Evolutionary conservation across 352 stramenopile genomes (phyloP).

Genomic region (Phytophthora sojae): DNA sequence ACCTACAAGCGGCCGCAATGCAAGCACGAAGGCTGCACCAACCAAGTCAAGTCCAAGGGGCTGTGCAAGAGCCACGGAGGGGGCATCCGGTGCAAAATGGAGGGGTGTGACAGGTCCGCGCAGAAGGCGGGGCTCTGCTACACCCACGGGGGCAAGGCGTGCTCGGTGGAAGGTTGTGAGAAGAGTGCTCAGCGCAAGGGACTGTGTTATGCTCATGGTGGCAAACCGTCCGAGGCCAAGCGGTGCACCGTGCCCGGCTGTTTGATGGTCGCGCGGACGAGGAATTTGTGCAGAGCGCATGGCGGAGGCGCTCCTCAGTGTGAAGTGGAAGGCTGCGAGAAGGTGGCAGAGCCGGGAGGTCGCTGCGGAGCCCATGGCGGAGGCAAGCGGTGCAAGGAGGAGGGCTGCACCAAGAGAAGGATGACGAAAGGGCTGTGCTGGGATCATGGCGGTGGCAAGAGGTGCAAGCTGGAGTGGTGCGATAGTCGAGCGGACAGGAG

Average conservation of each 20-base stretch:
- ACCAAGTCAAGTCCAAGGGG: slow-evolving; percentile 37
- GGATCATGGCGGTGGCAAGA: slow-evolving; percentile 22
- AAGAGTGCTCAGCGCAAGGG: slow-evolving; percentile 23
- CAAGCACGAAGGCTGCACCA: slow-evolving; percentile 27
- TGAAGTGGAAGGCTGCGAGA: slow-evolving; percentile 25
- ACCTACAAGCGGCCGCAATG: slow-evolving; percentile 22
- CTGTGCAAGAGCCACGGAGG: slow-evolving; percentile 38
- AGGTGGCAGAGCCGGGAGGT: slow-evolving; percentile 29
- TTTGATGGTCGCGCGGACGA: slow-evolving; percentile 28
- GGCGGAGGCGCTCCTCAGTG: slow-evolving; percentile 23
- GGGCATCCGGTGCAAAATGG: slow-evolving; percentile 31
- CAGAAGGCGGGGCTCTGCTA: slow-evolving; percentile 32
- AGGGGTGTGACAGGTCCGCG: slow-evolving; percentile 25
- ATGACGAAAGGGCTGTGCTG: slow-evolving; percentile 19
- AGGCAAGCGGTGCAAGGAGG: slow-evolving; percentile 24
- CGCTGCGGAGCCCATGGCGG: slow-evolving; percentile 28
- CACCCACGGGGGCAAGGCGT: slow-evolving; percentile 29
- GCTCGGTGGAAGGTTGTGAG: slow-evolving; percentile 27
- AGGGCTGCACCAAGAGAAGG: slow-evolving; percentile 28
- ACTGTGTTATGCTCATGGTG: slow-evolving; percentile 35
- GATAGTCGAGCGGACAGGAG: slow-evolving; percentile 12
- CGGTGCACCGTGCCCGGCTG: slow-evolving; percentile 25
- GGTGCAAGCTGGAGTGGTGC: slow-evolving; percentile 26
- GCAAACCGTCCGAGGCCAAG: slow-evolving; percentile 27
- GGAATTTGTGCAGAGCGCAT: slow-evolving; percentile 26